Base-by-base conservation (phyloP, 768 basidiomycete genomes). In the Xerocomus brunneocitrinus region DNA sequence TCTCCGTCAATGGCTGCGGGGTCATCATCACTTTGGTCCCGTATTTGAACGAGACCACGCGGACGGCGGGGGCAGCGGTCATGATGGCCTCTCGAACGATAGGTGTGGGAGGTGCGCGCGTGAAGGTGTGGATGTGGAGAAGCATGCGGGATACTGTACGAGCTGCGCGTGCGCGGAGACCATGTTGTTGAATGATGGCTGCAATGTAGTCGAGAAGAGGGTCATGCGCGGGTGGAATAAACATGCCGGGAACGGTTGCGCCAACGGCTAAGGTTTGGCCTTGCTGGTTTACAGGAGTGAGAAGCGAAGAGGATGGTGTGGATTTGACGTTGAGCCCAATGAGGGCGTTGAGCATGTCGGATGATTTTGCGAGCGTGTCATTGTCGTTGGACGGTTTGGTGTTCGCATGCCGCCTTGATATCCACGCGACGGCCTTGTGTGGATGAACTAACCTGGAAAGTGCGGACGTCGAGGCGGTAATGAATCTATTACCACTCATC, bases 1-100 rank as follows among this genome's bases (percentile, higher is more conserved):
- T 82, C 72, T 93, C 91, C 49, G 76, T 84, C 52, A 97, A 74
- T 1, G 91, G 83, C 12, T 82, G 72, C 0, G 94, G 93, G 38
- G 77, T 80, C 41, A 76, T 69, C 10, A 84, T 67, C n/a, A 72
- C 76, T 71, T 93, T 93, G 16, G 83, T 80, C 3, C 82, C 81
- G 44, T 75, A 75, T 49, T 81, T 81, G 58, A 82, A 78, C 28
- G 78, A 80, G 54, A 82, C 64, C 45, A 74, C 74, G 25, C 83
- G 77, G 27, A 95, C 82, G 1, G 84, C 81, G 1, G 95, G 95
- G 4, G 89, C 78, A 2, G 82, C 84, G 3, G 77, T 64, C 24
- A 79, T 63, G 47, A 97, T 72, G 0, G 93, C 94, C 62, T 84
- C 69, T 36, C 84, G 83, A 4, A 97, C 72, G 58, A 95, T 80